These are phyloP conservation scores for Trichoderma aggressivum DNA, from an alignment of 2,329 filamentous ascomycete species.

Conservation along the genomic window DNA sequence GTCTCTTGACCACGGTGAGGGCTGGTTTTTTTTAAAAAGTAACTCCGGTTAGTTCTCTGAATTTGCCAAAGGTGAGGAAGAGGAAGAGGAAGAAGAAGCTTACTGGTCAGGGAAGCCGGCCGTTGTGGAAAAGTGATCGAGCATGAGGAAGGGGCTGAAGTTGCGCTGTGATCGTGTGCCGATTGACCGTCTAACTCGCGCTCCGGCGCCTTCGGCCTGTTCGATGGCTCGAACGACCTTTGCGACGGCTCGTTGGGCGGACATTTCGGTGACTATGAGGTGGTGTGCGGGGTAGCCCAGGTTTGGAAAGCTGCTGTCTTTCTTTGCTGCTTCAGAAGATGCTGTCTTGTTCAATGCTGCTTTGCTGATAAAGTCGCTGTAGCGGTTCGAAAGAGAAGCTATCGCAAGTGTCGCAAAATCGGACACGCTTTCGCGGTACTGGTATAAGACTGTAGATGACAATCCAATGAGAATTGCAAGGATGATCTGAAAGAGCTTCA, in stretches of 20 bases:
- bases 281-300: constrained; percentile 19
- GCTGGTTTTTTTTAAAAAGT: constrained; percentile 22
- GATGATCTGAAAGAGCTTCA: constrained; percentile 33
- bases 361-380: neutral
- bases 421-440: constrained; percentile 18
- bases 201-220: constrained; percentile 84
- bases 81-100: constrained; percentile 17
- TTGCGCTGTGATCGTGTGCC: constrained; percentile 80
- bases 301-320: neutral
- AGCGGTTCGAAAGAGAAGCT: neutral
- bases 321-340: neutral
- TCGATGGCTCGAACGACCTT: constrained; percentile 82
- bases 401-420: neutral
- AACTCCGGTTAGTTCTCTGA: neutral
- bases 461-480: constrained; percentile 31
- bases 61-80: neutral
- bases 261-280: constrained; percentile 49
- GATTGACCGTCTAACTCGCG: constrained; percentile 80
- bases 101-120: constrained; percentile 87
- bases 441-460: constrained; percentile 29
- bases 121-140: constrained; percentile 81
- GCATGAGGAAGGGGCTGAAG: constrained; percentile 92
- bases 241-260: constrained; percentile 70
- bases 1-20: constrained; percentile 77
- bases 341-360: neutral